These are phyloP conservation scores for Aureobasidium sp. DNA, from an alignment of 2,329 filamentous ascomycete species.

Conservation along the genomic window DNA sequence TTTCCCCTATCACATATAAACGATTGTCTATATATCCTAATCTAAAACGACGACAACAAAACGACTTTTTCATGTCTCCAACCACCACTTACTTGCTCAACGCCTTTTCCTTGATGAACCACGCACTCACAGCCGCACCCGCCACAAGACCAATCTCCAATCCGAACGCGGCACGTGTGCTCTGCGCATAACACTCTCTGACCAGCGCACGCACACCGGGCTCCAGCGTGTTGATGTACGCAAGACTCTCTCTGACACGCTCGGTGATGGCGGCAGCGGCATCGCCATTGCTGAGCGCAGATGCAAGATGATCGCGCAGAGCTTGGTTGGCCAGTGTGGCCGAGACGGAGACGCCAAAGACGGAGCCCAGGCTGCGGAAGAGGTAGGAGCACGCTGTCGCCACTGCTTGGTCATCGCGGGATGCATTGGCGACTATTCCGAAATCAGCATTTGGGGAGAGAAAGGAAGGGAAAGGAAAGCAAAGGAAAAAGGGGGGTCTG, in stretches of 20 bases:
- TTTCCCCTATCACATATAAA: too few species aligned
- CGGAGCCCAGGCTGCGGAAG: constrained; percentile 65
- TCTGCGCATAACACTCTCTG: constrained; percentile 57
- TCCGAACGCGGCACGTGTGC: constrained; percentile 46
- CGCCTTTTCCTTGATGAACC: constrained; percentile 40
- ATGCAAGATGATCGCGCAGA: constrained; percentile 51
- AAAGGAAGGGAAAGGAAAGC: not conserved
- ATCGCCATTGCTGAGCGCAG: constrained; percentile 48
- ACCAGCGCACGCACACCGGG: constrained; percentile 55
- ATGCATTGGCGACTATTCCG: constrained; percentile 54
- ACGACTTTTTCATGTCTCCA: too few species aligned
- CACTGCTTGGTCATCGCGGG: constrained; percentile 61
- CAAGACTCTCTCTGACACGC: constrained; percentile 61
- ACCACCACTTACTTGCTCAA: constrained; percentile 14
- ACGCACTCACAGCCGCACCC: constrained; percentile 41
- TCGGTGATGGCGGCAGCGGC: constrained; percentile 61
- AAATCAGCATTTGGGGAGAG: not conserved
- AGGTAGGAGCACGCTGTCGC: constrained; percentile 68
- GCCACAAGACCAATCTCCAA: constrained; percentile 46
- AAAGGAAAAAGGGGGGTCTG: constrained; percentile 24
- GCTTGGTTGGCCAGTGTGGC: constrained; percentile 66
- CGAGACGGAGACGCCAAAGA: constrained; percentile 60
- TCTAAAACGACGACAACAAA: too few species aligned
- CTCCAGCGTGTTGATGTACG: constrained; percentile 60
- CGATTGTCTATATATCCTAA: too few species aligned